Percentiles rank a stretch among this genome's conserved stretches.
Conservation (phyloP, 345 rosid species). For the Populus ilicifolia region DNA sequence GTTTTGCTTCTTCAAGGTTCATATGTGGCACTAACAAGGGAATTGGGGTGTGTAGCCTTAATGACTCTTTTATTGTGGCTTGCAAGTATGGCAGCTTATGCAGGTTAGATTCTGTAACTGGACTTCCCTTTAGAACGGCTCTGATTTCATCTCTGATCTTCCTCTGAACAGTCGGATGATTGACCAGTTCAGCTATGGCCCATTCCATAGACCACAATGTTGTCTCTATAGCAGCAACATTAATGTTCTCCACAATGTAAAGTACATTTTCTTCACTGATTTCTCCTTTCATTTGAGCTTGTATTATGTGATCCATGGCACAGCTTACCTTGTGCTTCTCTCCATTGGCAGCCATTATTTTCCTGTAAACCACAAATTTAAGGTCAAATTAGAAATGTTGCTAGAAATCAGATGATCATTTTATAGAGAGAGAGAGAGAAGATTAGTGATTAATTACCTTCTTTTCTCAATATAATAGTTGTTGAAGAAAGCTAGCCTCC, state of each 20-base stretch:
- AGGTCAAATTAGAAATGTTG: neutral
- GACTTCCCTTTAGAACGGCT: conserved; percentile 26
- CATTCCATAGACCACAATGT: conserved; percentile 72
- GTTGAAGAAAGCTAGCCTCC: conserved; percentile 58
- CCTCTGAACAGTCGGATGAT: conserved; percentile 46
- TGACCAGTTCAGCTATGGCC: conserved; percentile 64
- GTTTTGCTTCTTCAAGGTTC: conserved; percentile 59
- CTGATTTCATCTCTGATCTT: conserved; percentile 48
- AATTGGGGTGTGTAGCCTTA: conserved; percentile 56
- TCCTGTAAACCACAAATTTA: conserved; percentile 20
- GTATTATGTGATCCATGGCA: conserved; percentile 55
- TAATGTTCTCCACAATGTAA: conserved; percentile 64
- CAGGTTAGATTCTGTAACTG: conserved; percentile 44
- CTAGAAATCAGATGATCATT: neutral
- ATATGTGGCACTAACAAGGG: conserved; percentile 62
- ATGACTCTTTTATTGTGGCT: conserved; percentile 53
- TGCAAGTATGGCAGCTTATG: conserved; percentile 44
- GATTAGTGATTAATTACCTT: conserved; percentile 21
- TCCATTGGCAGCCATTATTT: conserved; percentile 45
- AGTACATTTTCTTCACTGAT: conserved; percentile 58
- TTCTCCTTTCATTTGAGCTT: conserved; percentile 56
- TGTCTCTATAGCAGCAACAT: conserved; percentile 68
- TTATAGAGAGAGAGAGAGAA: neutral
- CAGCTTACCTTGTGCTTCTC: conserved; percentile 47
- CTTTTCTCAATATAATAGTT: conserved; percentile 40